Evolutionary conservation across 495 filamentous ascomycete species (phyloP), one percentile per base, ranked within the genome.

Genomic region (Penicillium tannophilum): DNA sequence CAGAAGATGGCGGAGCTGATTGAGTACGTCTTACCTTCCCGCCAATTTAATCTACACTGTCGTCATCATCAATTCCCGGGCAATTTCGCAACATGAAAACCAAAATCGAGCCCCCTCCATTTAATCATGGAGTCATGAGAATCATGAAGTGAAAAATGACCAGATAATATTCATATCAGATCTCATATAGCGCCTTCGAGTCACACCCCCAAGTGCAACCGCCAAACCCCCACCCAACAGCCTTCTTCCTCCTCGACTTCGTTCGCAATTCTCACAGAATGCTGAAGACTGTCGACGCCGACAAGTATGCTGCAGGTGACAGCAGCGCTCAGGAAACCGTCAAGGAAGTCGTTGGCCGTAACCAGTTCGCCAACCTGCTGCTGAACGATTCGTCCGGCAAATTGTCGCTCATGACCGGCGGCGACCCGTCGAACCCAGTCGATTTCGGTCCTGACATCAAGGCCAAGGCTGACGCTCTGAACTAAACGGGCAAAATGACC

Each of bases 201-300:
- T 19, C 64, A 44, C 70, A 72, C 63, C 73, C 73, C 11, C 50
- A 64, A n/a, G 63, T 68, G 45, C 61, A 68, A 41, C 64, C 68
- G 4, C 70, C 70, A 4, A 60, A 49, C 35, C 58, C 63, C 2
- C 63, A 76, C 57, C 68, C 72, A 17, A 75, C 71, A 6, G 41
- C 67, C 45, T 75, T 69, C 66, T 75, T 72, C 65, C 36, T 71
- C 20, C 60, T 58, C 48, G 68, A 72, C 60, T 75, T 74, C 56
- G 52, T 72, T 63, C 63, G 62, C 47, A 74, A 69, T 56, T 63
- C 64, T n/a, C 58, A 70, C 64, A 51, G 61, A 35, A 43, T 61
- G 35, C 63, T 76, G 4, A 60, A 68, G 48, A 16, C 20, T 12
- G 54, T 74, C 42, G 67, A 76, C 60, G 41, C 56, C 28, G 42